Base-by-base conservation (phyloP, 129 eudicot species). In the Calendula officinalis region DNA sequence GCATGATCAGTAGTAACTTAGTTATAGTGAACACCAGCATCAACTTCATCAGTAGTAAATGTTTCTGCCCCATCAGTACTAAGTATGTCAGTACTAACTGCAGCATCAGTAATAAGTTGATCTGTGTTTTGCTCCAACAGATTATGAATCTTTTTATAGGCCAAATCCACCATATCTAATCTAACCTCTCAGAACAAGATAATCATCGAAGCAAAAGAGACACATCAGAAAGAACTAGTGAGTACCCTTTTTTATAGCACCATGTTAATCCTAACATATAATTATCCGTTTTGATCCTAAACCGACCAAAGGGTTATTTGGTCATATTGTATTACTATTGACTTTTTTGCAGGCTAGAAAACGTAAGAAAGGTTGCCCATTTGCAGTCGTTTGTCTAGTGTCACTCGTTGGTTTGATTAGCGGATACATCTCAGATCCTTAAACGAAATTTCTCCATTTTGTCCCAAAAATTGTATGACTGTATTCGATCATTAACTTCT, bases 161-260 rank as follows among this genome's bases (percentile, higher is more conserved):
- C 91, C 43, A 60, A 76, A 57, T 55, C 59, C 42, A 81, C 76
- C 16, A 77, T 79, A 52, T 56, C 76, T 35, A 84, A 53, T 82
- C 78, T 87, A 51, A 81, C 73, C 53, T 85, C 71, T 47, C 86
- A 87, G 71, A 79, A 75, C 60, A 73, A 69, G 58, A 76, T 37
- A 50, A 48, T 68, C 70, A 67, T 72, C 52, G 78, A 84, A 67
- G 82, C 79, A 68, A 79, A 78, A 64, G 86, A 78, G 70, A 54
- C 14, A 16, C 75, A 81, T 34, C 78, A 81, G 80, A 68, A 71
- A 62, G 91, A 87, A 68, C 43, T 84, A 78, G 95, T 84, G 12
- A 64, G 88, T 35, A 14, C n/a, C n/a, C n/a, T 22, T 6, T 40
- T 51, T 34, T 12, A 9, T 54, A 13, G 4, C 51, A n/a, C 38